Base-by-base conservation (phyloP, 306 rosid genomes). In the Dalbergia oliveri region DNA sequence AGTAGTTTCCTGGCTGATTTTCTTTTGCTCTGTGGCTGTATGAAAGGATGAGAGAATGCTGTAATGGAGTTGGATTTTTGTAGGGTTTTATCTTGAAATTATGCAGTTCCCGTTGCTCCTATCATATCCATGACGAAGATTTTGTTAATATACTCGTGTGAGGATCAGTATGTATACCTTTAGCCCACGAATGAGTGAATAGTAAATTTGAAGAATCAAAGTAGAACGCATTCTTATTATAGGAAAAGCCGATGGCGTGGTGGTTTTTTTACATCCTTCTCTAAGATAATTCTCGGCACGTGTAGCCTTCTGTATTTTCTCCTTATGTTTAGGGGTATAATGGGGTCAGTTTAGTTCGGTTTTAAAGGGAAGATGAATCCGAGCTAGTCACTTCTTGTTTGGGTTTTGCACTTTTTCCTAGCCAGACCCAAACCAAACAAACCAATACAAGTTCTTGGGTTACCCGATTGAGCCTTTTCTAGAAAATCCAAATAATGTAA, bases 21-120 rank as follows among this genome's bases (percentile, higher is more conserved):
- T 62, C 72, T 53, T 64, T 51, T 26, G 8, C 49, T 23, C 18
- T n/a, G 69, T 44, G 74, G 41, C 78, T 80, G 71, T 85, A 72
- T 53, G 75, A 26, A 50, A 71, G 41, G 73, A 49, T 12, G 11
- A 35, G 11, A 35, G 50, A 72, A 72, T 72, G 70, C 57, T 67
- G 82, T 47, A 23, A 47, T 50, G 64, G 69, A 73, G 81, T 45
- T 77, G 66, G 77, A 21, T 18, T 83, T 75, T 71, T 57, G 82
- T 70, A 8, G 75, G 15, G 16, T 73, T 61, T 33, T 69, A 23
- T 37, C 70, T 26, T 31, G 31, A 39, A 54, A 41, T 41, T 58
- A 57, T 19, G 15, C 41, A 66, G 44, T 57, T 66, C 15, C 43
- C 62, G 56, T 45, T 34, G 33, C 45, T 58, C 35, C 23, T 39